Base-by-base conservation (phyloP, 73 alveolate genomes). In the Paramecium bursaria region DNA sequence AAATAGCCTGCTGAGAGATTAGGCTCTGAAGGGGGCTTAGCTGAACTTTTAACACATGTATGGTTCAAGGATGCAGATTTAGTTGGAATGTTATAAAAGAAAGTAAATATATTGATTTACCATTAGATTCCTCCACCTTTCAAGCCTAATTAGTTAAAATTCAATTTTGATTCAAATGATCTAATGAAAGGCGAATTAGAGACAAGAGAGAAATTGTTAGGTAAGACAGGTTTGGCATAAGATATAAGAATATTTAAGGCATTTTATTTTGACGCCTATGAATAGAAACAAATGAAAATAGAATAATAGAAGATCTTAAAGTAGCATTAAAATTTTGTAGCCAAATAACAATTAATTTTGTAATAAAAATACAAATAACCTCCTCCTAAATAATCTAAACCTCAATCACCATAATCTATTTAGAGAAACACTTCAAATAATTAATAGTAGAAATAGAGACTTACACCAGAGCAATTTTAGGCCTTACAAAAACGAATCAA, bases 1-100 rank as follows among this genome's bases (percentile, higher is more conserved):
- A 95, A 95, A 90, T 88, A 95, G 46, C 98, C 99, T 0, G 46
- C 47, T 44, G 75, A 88, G 57, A 92, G 99, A 88, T 44, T 95
- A 61, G 99, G 99, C 11, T 51, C 92, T 13, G 42, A 51, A 17
- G 27, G 39, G 17, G 93, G 93, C 15, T 25, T 85, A 1, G 25
- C 60, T 46, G 91, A 87, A 57, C 30, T 87, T 22, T 49, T 79
- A 3, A 74, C 85, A 11, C 91, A 79, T 46, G 46, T 75, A 33
- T 87, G 88, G 85, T 87, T 88, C 35, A 85, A 67, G 19, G 74
- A 52, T 26, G 57, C 85, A 0, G 86, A 87, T 44, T 39, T 61
- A 4, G 88, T 50, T 0, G 75, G 47, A 25, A 54, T 87, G 3
- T 74, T 85, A 25, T 73, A 85, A 25, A 85, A 85, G 35, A 3